These are phyloP conservation scores for Globisporangium recalcitrans DNA, from an alignment of 352 stramenopile genomes.

Conservation along the genomic window DNA sequence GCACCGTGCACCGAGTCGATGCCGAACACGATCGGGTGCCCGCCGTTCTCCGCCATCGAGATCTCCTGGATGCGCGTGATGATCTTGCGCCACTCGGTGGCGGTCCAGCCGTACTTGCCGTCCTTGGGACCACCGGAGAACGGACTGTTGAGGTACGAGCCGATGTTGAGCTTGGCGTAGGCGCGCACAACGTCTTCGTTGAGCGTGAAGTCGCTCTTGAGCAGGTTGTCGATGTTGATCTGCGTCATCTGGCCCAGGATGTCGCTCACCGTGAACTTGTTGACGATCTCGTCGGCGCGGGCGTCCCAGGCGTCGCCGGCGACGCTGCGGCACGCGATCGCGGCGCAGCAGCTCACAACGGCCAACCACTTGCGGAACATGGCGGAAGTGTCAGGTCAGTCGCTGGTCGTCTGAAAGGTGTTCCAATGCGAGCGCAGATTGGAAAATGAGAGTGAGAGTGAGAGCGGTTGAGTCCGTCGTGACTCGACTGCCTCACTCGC, in stretches of 20 bases:
- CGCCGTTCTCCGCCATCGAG: slow-evolving; percentile 50
- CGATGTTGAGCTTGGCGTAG: slow-evolving; percentile 74
- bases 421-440: slow-evolving; percentile 8
- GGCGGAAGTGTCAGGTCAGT: neutral
- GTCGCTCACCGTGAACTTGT: slow-evolving; percentile 45
- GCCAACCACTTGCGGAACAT: slow-evolving; percentile 26
- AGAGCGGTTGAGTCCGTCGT: neutral
- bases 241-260: slow-evolving; percentile 84
- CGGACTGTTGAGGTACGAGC: slow-evolving; percentile 87
- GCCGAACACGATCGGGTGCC: slow-evolving; percentile 78
- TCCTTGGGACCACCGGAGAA: slow-evolving; percentile 30
- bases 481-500: neutral
- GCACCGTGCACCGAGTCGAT: slow-evolving; percentile 89
- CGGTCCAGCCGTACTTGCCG: slow-evolving; percentile 22
- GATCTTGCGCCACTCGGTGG: slow-evolving; percentile 62
- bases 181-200: slow-evolving; percentile 39
- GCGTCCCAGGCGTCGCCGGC: slow-evolving; percentile 28
- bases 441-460: slow-evolving; percentile 7
- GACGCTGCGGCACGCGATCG: slow-evolving; percentile 20
- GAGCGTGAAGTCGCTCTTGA: slow-evolving; percentile 36
- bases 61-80: slow-evolving; percentile 81
- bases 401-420: neutral
- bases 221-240: slow-evolving; percentile 65
- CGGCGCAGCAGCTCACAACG: slow-evolving; percentile 24
- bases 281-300: slow-evolving; percentile 46